Conservation (phyloP, 1,139 yeast genomes). For the Chernovozyma sophiae-reginae region DNA sequence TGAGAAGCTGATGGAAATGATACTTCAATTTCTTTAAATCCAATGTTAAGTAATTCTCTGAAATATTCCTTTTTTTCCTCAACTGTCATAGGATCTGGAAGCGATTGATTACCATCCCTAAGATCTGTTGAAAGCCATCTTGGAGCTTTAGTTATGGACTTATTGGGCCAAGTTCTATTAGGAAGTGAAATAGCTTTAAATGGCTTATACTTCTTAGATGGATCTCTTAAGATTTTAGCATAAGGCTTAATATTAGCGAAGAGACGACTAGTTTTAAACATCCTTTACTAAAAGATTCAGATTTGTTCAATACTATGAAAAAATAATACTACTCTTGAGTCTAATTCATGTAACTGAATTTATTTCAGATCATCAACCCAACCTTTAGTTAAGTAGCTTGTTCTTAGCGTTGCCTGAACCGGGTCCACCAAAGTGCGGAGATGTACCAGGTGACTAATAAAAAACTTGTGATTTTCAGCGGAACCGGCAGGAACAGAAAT, state of each 20-base stretch:
- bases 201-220: constrained; percentile 36
- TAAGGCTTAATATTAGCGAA: constrained; percentile 11
- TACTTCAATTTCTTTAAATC: constrained; percentile 48
- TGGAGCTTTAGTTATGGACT: constrained; percentile 37
- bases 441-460: no score
- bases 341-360: no score
- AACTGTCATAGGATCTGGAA: constrained; percentile 49
- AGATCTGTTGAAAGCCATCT: constrained; percentile 50
- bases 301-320: neutral
- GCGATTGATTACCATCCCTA: constrained; percentile 48
- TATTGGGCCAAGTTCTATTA: constrained; percentile 42
- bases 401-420: no score
- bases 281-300: constrained; percentile 1
- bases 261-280: constrained; percentile 7
- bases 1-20: constrained; percentile 49
- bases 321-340: no score
- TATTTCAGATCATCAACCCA: no score
- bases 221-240: constrained; percentile 37
- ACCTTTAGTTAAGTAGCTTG: no score
- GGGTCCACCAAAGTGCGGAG: no score
- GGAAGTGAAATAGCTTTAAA: constrained; percentile 36
- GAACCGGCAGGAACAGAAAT: no score
- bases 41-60: constrained; percentile 41
- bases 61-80: constrained; percentile 43
- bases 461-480: no score